Conservation (phyloP, 495 filamentous ascomycete genomes). For the Alectoria sarmentosa region DNA sequence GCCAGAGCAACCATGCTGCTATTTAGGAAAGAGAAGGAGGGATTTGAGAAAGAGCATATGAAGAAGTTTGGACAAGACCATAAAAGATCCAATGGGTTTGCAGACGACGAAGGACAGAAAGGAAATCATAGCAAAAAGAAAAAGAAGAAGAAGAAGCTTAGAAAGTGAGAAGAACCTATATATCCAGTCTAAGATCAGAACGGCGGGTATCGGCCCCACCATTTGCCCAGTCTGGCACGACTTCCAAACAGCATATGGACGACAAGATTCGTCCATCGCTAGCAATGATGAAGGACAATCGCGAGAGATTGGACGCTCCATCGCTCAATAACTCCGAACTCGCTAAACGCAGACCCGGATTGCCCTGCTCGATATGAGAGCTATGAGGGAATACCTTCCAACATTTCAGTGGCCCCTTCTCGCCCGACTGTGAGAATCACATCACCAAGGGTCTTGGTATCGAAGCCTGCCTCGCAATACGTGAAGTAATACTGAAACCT, state of each 20-base stretch:
- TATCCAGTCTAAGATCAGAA: background rate
- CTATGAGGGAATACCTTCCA: constrained; percentile 57
- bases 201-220: background rate
- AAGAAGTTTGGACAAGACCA: constrained; percentile 50
- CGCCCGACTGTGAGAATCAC: constrained; percentile 59
- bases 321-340: constrained; percentile 11
- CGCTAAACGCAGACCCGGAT: constrained; percentile 13
- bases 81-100: constrained; percentile 35
- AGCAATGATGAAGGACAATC: background rate
- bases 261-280: background rate
- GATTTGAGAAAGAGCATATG: constrained; percentile 72
- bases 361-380: background rate
- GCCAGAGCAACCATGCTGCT: constrained; percentile 82
- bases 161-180: constrained; percentile 19
- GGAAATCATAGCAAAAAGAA: constrained; percentile 38
- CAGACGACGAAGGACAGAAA: constrained; percentile 35
- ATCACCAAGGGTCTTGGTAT: constrained; percentile 61
- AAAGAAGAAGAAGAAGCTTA: constrained; percentile 41
- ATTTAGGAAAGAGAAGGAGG: constrained; percentile 70
- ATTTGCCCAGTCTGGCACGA: background rate
- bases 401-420: constrained; percentile 59
- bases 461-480: constrained; percentile 67
- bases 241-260: background rate
- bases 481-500: constrained; percentile 57
- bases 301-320: constrained; percentile 4